Evolutionary conservation across 192 early-diverging fungal genomes (phyloP), one percentile per base, ranked within the genome.

Genomic region (Backusella tarrabulga): DNA sequence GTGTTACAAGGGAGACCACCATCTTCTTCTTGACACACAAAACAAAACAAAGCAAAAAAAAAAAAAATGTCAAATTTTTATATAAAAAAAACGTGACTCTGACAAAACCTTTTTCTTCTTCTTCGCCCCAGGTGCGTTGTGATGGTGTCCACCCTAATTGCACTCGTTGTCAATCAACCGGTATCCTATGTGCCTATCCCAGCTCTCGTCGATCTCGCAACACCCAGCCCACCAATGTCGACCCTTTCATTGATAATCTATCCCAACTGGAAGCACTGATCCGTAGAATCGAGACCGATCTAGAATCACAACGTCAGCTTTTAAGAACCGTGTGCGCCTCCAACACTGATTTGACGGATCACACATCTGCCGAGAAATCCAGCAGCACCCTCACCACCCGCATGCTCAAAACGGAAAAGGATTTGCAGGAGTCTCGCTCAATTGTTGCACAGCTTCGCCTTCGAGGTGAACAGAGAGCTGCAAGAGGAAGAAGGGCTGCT

Each of bases 121-220:
- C 68, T 8, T 11, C 11, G 21, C n/a, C 3, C 15, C 41, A 82
- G 80, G 80, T 82, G 14, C 80, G 80, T 35, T 82, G 80, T 67
- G 80, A 82, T 68, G 76, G 76, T 34, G 36, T 56, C 8, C 80
- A 82, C 41, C 80, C 80, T 9, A 78, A 78, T 34, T 82, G 80
- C 54, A 68, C 77, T 34, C 63, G 80, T 42, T 82, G 80, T 56
- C 60, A 72, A 40, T 76, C 73, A 34, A 82, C 80, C 40, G 76
- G 76, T 34, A 68, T 76, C 0, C 29, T 76, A 1, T 82, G 80
- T 60, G 71, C 80, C n/a, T 82, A 78, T 46, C 80, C 80, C n/a
- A 82, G 76, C 34, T 82, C 80, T 21, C 72, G 80, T 9, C 76
- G 80, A n/a, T 82, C 80, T 23, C 72, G 80, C 15, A 82, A 82